A percentile compares a stretch with the other conserved stretches of the same genome.
Evolutionary conservation across 2,329 filamentous ascomycete genomes (phyloP).

Genomic region (Cordyceps cateniannulata): DNA sequence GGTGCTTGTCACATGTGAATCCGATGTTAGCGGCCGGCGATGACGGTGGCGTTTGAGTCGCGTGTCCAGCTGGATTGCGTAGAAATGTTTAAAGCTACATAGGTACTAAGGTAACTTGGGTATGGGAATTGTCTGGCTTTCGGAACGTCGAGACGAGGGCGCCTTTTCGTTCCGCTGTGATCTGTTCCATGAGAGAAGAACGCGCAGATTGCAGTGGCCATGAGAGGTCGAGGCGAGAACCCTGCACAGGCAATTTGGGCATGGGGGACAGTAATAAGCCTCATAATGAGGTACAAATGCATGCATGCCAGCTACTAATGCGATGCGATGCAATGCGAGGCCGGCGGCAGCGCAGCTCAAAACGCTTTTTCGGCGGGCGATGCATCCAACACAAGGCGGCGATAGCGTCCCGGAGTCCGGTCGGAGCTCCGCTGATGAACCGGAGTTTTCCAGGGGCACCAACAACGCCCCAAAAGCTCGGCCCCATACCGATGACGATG

Average conservation of each 20-base stretch:
- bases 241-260: too few relatives aligned
- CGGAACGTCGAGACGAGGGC: too few relatives aligned
- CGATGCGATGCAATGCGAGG: neutral
- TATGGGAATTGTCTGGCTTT: neutral
- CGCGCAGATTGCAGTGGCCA: too few relatives aligned
- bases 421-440: conserved; percentile 10
- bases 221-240: too few relatives aligned
- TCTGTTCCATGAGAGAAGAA: too few relatives aligned
- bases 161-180: too few relatives aligned
- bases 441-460: conserved; percentile 4
- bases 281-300: too few relatives aligned
- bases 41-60: neutral
- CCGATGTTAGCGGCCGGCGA: neutral
- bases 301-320: neutral
- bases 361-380: neutral
- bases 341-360: neutral
- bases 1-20: conserved; percentile 7
- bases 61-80: neutral
- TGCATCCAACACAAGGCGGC: neutral
- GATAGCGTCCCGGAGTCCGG: conserved; percentile 11
- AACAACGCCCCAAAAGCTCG: too few relatives aligned
- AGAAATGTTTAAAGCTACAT: too few relatives aligned
- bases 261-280: too few relatives aligned
- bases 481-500: neutral
- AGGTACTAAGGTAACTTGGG: neutral